Evolutionary conservation across 179 eudicot species (phyloP), one percentile per base, ranked within the genome.

Genomic region (Heliamphora pulchella): DNA sequence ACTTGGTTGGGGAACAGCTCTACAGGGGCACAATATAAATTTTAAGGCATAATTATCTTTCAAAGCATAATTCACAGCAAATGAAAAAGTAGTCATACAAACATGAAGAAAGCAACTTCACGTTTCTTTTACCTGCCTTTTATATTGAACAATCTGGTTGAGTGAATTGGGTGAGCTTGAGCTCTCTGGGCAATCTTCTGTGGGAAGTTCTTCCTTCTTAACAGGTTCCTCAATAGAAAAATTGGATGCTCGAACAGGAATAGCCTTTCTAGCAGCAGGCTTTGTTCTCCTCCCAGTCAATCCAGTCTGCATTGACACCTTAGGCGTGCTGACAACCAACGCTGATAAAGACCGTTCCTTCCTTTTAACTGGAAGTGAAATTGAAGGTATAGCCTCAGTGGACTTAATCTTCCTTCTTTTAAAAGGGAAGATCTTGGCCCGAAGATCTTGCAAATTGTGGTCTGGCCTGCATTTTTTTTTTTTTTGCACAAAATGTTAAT

Each of bases 261-360:
- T 84, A 76, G 85, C 80, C 85, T 89, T 92, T 87, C 90, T 88
- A 46, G 78, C 78, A 64, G 82, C 86, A 77, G 85, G 86, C 84
- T 90, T 87, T 54, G 91, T 86, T 80, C 94, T 91, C 81, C 83
- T 84, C 68, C 94, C 96, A 73, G 94, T 89, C 63, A 87, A 81
- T 77, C 88, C 87, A 80, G 87, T 82, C 80, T 89, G 89, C 50
- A 71, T 31, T 68, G 91, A 84, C 53, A 90, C 89, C 84, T 89
- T 87, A 1, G 93, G 95, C 44, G 95, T 86, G 85, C 78, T 87
- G 75, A 92, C 94, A 78, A 91, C 94, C 88, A 92, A 85, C 5
- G 95, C 89, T 10, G 97, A 93, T 53, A 93, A 84, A 43, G 95
- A 93, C 70, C 91, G 90, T 80, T 93, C 97, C 87, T 93, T 93